Conservation (phyloP, 768 basidiomycete genomes). For the Leccinellum albellum region DNA sequence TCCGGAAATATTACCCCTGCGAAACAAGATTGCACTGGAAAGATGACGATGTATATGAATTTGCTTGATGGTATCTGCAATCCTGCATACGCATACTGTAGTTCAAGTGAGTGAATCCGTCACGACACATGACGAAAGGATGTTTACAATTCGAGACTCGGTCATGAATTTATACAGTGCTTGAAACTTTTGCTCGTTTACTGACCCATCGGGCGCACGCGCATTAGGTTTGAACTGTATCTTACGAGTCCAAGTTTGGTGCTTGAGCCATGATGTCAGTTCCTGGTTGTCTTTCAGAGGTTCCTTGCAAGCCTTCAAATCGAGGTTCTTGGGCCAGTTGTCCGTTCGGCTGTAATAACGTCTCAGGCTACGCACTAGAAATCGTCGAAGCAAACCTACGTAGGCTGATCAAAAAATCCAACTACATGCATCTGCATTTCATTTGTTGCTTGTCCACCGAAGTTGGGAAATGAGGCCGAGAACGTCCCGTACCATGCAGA, state of each 20-base stretch:
- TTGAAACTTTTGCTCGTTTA: slow-evolving; percentile 43
- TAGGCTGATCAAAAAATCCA: slow-evolving; percentile 15
- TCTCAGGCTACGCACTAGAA: background rate
- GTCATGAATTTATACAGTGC: slow-evolving; percentile 40
- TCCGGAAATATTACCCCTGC: slow-evolving; percentile 50
- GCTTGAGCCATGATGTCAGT: slow-evolving; percentile 47
- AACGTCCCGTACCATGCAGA: slow-evolving; percentile 48
- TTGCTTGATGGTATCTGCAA: slow-evolving; percentile 45
- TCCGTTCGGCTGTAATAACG: slow-evolving; percentile 41
- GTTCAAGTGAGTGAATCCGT: background rate
- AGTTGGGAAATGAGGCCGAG: slow-evolving; percentile 35
- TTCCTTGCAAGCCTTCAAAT: slow-evolving; percentile 39
- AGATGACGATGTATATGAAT: slow-evolving; percentile 45
- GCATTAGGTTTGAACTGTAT: slow-evolving; percentile 39
- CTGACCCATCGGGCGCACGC: slow-evolving; percentile 30
- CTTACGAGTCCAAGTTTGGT: slow-evolving; percentile 33
- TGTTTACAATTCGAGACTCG: slow-evolving; percentile 44
- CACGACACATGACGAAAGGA: background rate
- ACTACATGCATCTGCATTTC: slow-evolving; percentile 41
- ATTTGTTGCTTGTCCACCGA: slow-evolving; percentile 34
- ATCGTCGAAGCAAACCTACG: slow-evolving; percentile 31
- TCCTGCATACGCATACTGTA: slow-evolving; percentile 48
- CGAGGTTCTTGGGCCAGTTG: slow-evolving; percentile 50
- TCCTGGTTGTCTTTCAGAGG: slow-evolving; percentile 37
- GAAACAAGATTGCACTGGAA: slow-evolving; percentile 37